These are phyloP conservation scores for Mrakia hoshinonis DNA, from an alignment of 768 basidiomycete species.

Conservation along the genomic window DNA sequence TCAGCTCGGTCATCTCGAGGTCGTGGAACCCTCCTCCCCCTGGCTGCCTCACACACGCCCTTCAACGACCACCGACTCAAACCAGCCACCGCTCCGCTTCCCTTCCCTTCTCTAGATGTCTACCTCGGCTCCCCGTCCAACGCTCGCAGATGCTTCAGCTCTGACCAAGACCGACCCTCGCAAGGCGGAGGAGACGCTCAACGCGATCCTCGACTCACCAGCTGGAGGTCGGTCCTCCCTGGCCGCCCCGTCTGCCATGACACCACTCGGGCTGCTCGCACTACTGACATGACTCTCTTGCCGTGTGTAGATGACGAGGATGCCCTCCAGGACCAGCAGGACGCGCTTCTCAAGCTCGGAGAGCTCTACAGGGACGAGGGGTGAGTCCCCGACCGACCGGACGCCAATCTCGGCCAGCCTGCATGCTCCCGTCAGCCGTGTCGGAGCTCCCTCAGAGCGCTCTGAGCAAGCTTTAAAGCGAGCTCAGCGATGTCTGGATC, in stretches of 20 bases:
- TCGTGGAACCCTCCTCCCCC: not conserved
- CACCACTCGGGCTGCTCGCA: not conserved
- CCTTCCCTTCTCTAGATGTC: conserved; percentile 5
- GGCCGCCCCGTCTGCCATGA: not conserved
- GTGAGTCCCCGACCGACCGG: conserved; percentile 44
- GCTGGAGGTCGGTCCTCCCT: not conserved
- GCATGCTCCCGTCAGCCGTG: not conserved
- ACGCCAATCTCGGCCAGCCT: not conserved
- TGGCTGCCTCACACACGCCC: not conserved
- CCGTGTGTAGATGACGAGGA: conserved; percentile 46
- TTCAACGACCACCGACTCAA: conserved; percentile 1
- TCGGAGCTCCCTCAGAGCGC: not conserved
- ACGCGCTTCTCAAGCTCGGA: conserved; percentile 73
- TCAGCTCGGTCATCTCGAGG: no score
- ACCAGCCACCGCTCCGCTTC: not conserved
- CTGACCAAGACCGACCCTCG: conserved; percentile 3
- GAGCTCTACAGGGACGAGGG: conserved; percentile 76
- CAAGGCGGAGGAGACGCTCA: conserved; percentile 13
- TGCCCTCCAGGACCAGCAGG: conserved; percentile 68
- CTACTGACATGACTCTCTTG: not conserved
- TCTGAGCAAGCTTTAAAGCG: no score
- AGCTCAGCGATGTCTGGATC: no score
- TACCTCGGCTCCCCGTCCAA: not conserved
- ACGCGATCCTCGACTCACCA: conserved; percentile 13
- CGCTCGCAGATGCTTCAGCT: not conserved